Conservation (phyloP, 257 asterid genomes). For the Ilex aquifolium region DNA sequence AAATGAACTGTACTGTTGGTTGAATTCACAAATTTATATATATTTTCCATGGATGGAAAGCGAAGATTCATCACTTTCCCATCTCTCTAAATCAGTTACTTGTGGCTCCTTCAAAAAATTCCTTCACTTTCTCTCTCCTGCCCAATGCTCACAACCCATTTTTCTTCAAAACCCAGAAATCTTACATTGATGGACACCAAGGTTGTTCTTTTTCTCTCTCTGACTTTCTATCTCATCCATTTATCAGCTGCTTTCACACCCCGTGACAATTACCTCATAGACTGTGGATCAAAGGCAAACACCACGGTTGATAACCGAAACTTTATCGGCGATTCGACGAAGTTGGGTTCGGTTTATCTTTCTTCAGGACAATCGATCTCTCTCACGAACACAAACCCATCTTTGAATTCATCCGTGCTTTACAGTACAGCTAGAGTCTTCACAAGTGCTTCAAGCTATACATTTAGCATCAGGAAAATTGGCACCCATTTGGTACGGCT, state of each 20-base stretch:
- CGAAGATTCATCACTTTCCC: no score
- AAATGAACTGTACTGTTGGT: no score
- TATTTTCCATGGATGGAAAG: no score
- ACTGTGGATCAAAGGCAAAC: not conserved
- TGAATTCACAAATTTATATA: no score
- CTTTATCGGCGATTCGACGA: slow-evolving; percentile 52
- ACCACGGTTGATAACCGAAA: slow-evolving; percentile 39
- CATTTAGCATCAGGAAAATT: slow-evolving; percentile 32
- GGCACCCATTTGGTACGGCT: slow-evolving; percentile 74
- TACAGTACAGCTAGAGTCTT: slow-evolving; percentile 59
- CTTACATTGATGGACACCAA: not conserved
- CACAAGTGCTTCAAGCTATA: slow-evolving; percentile 39
- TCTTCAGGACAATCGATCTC: slow-evolving; percentile 54
- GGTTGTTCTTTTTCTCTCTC: not conserved
- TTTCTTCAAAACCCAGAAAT: no score
- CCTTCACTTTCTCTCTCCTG: no score
- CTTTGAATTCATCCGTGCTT: slow-evolving; percentile 33
- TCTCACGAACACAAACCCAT: slow-evolving; percentile 33
- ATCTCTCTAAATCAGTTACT: no score
- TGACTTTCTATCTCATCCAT: not conserved
- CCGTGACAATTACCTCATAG: not conserved
- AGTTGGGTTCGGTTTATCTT: slow-evolving; percentile 20
- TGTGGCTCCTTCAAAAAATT: no score
- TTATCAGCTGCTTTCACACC: not conserved
- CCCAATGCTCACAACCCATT: no score